Base-by-base conservation (phyloP, 495 filamentous ascomycete species). In the Jackrogersella multiformis region DNA sequence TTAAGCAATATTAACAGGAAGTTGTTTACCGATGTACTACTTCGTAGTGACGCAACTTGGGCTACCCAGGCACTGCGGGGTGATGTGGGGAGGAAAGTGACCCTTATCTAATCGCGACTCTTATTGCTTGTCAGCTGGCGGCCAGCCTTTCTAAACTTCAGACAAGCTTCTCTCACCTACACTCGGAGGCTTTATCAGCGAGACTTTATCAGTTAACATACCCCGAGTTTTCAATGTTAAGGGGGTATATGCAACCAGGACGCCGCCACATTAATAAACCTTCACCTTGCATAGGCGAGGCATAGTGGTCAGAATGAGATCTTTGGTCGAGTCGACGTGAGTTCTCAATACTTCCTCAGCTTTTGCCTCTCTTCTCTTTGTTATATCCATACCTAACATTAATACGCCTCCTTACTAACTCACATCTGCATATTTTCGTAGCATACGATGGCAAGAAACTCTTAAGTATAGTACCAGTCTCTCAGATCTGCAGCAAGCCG, bases 391-490 rank as follows among this genome's bases (percentile, higher is more conserved):
- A 16, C 1, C 8, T 18, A 23, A 13, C 9, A 5, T 18, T 45
- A 20, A 42, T 16, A 18, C 20, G 24, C 56, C 13, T 51, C 42
- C n/a, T 49, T 54, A 57, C 69, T 72, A 41, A 72, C 39, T 18
- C 16, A 9, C 16, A 18, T 53, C 23, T 32, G 13, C 21, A 20
- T 58, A 49, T 53, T 5, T 39, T 13, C 38, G 30, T 61, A 86
- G 82, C 62, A 64, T 68, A 57, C 76, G 88, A 84, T 94, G 90
- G 91, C 79, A 87, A 72, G 81, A 81, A 58, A 86, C 89, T 46
- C 80, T 90, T 73, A 83, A 79, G 76, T 75, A 88, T 69, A 84
- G 84, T 69, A 74, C 81, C 39, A 88, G 77, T 61, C 73, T 92
- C 61, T 77, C 80, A 51, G 87, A 92, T 62, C 83, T 97, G 6